phyloP scores from a whole-genome alignment of 208 protist species.

The Trypanosoma brucei region DNA sequence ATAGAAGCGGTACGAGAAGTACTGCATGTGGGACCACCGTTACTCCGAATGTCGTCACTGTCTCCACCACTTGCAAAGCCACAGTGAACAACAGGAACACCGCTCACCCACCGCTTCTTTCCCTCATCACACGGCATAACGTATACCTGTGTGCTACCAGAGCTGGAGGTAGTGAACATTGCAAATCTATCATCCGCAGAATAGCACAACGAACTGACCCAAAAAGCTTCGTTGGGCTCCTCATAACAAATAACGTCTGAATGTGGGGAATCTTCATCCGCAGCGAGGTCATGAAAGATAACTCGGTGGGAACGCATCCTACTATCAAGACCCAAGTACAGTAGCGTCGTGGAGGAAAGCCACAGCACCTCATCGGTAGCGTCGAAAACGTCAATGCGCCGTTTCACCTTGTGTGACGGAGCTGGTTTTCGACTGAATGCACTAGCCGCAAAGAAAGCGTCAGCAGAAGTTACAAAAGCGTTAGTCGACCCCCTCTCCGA shows the following conservation, averaged over 20 bases:
- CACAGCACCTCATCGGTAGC: conserved; percentile 56
- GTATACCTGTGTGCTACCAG: conserved; percentile 46
- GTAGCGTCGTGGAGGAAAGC: conserved; percentile 27
- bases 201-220: conserved; percentile 39
- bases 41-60: neutral
- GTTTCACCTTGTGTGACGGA: conserved; percentile 31
- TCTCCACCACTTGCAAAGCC: neutral
- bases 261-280: conserved; percentile 4
- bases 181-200: conserved; percentile 47
- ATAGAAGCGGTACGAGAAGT: too few relatives aligned
- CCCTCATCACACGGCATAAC: conserved; percentile 24
- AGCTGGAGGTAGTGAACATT: conserved; percentile 43
- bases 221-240: conserved; percentile 57
- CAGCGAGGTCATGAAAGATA: conserved; percentile 53
- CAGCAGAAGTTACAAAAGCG: too few relatives aligned
- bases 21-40: neutral
- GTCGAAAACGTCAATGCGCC: conserved; percentile 54
- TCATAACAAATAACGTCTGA: conserved; percentile 52
- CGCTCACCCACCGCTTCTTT: conserved; percentile 4
- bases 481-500: neutral
- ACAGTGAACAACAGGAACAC: conserved; percentile 13
- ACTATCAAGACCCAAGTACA: conserved; percentile 60
- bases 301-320: conserved; percentile 49
- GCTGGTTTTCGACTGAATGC: neutral
- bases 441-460: too few relatives aligned